Percentiles rank a stretch among this genome's conserved stretches.
These are phyloP conservation scores for Casuarina equisetifolia DNA, from an alignment of 306 rosid species.

Conservation along the genomic window DNA sequence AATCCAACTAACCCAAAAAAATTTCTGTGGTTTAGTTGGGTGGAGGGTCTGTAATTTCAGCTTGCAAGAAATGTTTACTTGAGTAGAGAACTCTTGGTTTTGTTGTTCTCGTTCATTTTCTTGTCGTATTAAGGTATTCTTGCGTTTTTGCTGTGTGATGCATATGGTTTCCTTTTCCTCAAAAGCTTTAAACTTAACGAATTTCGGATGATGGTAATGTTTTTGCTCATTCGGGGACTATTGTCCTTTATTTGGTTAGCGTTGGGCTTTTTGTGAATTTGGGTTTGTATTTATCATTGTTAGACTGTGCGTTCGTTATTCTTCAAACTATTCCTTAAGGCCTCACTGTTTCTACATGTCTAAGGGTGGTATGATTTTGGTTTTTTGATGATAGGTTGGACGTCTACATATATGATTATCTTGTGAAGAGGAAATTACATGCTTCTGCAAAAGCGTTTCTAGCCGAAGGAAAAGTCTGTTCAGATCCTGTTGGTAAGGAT, in stretches of 20 bases:
- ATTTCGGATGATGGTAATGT: background rate
- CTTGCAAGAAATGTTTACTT: background rate
- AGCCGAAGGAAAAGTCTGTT: constrained; percentile 57
- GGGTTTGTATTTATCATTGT: background rate
- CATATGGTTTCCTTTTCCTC: background rate
- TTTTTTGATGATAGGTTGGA: constrained; percentile 60
- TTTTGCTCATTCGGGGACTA: background rate
- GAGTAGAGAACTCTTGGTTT: background rate
- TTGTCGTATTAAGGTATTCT: background rate
- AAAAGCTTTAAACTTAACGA: background rate
- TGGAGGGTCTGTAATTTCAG: background rate
- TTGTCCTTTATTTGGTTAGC: background rate
- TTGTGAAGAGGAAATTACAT: constrained; percentile 63
- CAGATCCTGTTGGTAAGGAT: constrained; percentile 61
- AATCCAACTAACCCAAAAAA: background rate
- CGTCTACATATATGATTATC: constrained; percentile 62
- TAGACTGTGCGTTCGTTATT: background rate
- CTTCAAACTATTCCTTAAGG: background rate
- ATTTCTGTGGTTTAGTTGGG: background rate
- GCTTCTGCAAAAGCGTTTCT: constrained; percentile 68
- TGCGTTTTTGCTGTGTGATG: background rate
- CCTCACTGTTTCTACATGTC: background rate
- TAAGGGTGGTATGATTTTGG: background rate
- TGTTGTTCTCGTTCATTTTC: background rate
- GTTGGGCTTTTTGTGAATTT: background rate